Evolutionary conservation across 148 eudicot species (phyloP).

Genomic region (Vaccinium darrowii): DNA sequence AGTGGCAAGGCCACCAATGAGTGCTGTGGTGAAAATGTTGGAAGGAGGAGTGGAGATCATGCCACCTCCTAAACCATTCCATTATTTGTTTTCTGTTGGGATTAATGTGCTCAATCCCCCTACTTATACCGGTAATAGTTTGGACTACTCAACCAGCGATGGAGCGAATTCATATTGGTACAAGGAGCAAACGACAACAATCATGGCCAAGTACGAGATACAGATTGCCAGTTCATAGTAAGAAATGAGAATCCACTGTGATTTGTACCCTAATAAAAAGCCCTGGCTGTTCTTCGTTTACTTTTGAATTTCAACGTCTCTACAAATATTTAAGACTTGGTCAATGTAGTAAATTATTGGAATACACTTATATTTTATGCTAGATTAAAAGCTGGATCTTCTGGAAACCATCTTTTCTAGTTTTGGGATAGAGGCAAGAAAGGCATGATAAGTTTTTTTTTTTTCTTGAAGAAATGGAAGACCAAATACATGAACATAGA

Average conservation of each 20-base stretch:
- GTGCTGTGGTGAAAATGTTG: conserved; percentile 10
- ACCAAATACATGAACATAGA: not conserved
- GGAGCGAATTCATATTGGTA: not conserved
- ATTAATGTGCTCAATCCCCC: not conserved
- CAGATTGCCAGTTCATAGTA: not conserved
- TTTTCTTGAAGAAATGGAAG: not conserved
- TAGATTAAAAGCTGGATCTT: not conserved
- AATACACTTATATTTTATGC: too few relatives aligned
- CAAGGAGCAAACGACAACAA: not conserved
- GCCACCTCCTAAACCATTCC: conserved; percentile 11
- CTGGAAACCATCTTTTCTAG: not conserved
- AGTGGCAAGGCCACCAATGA: not conserved
- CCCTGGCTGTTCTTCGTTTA: not conserved
- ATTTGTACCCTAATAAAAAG: not conserved
- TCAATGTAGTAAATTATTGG: not conserved
- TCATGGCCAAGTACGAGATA: conserved; percentile 7
- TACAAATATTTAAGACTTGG: not conserved
- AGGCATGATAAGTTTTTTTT: not conserved
- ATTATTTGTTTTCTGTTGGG: not conserved
- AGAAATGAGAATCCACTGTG: not conserved
- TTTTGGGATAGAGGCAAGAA: not conserved
- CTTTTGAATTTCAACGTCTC: not conserved
- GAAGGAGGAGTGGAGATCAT: conserved; percentile 9
- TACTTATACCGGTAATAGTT: not conserved
- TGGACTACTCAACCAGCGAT: not conserved